Evolutionary conservation across 1,284 basidiomycete species (phyloP).

Genomic region (Thecaphora thlaspeos): DNA sequence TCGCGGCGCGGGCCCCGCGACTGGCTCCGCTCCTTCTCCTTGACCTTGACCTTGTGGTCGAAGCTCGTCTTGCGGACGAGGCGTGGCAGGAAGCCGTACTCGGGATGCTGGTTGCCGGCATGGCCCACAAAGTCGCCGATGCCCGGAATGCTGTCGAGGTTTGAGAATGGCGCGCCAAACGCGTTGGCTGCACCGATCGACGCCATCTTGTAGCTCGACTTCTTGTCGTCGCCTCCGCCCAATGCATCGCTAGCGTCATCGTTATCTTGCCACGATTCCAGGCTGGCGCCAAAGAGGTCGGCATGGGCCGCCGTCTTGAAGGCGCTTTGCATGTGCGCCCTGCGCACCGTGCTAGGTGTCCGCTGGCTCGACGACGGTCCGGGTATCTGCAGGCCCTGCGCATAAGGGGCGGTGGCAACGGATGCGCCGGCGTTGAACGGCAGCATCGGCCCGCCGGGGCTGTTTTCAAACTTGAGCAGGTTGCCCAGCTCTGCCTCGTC

Average conservation of each 20-base stretch:
- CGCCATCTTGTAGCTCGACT: conserved; percentile 39
- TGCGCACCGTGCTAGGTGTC: conserved; percentile 24
- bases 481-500: conserved; percentile 26
- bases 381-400: conserved; percentile 1
- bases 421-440: background rate
- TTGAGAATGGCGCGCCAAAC: conserved; percentile 43
- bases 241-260: conserved; percentile 10
- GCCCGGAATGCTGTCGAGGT: conserved; percentile 53
- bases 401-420: conserved; percentile 6
- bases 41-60: conserved; percentile 56
- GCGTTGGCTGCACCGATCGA: conserved; percentile 47
- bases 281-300: conserved; percentile 43
- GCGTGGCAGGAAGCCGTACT: conserved; percentile 55
- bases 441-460: background rate
- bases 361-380: conserved; percentile 13
- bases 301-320: conserved; percentile 47
- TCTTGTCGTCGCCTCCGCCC: conserved; percentile 20
- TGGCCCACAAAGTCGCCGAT: conserved; percentile 53
- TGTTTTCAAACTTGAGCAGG: conserved; percentile 12
- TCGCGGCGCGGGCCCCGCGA: conserved; percentile 42
- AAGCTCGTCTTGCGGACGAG: conserved; percentile 57
- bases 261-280: conserved; percentile 23
- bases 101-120: conserved; percentile 54
- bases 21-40: conserved; percentile 51
- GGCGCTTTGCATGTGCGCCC: conserved; percentile 40